Evolutionary conservation across 805 yeast genomes (phyloP), one percentile per base, ranked within the genome.

Genomic region (Candida peoriensis): DNA sequence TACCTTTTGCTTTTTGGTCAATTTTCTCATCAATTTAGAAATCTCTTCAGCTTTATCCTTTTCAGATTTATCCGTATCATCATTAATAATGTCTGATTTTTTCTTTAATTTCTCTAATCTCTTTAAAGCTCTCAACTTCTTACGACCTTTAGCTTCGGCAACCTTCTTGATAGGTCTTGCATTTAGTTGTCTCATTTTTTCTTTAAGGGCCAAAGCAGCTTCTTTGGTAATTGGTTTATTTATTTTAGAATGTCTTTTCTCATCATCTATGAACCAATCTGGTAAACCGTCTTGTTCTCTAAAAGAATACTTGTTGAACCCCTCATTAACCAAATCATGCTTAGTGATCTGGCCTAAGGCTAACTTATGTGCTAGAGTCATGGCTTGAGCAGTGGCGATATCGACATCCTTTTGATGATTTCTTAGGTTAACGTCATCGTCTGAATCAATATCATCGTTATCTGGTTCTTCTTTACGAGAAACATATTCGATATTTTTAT

Each of bases 81-180:
- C 98, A 53, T 83, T 83, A 57, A 90, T 88, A 44, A 83, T 49
- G 54, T 93, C 97, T 31, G 94, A 81, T 72, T 90, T 90, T 81
- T 84, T 89, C 70, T 84, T 84, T 55, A 90, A 62, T 63, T 83
- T 82, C 57, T 89, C 97, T 44, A 90, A 64, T 56, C 95, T 77
- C 55, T 80, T 77, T 50, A 82, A 70, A 4, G 97, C 95, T 61
- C 96, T 79, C 85, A 84, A 72, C 73, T 84, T 84, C 81, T 90
- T 90, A 63, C 98, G 80, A 17, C 95, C 97, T 58, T 86, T 80
- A 5, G 98, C 98, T 63, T 93, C 99, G 48, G 85, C 74, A n/a
- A 93, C 97, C 75, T 93, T 93, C 76, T 93, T 93, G 55, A 93
- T 90, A 9, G 99, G 98, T 60, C 99, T 78, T 9, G 98, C 97